Percentiles rank a stretch among this genome's conserved stretches.
These are phyloP conservation scores for Cercospora citrullina DNA, from an alignment of 2,329 filamentous ascomycete species.

Conservation along the genomic window DNA sequence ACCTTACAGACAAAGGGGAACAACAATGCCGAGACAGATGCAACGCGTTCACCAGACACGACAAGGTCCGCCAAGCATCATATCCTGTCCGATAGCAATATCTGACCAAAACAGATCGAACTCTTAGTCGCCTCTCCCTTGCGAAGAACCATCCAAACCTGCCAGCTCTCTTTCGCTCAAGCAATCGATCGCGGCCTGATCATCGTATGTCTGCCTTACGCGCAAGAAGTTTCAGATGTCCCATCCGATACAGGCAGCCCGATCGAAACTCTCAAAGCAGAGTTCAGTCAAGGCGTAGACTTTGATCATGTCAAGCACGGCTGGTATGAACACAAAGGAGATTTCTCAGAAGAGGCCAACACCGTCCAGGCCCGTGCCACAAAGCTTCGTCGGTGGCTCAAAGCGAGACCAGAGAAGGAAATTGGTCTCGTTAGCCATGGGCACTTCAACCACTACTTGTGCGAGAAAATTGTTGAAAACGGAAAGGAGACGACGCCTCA, in stretches of 20 bases:
- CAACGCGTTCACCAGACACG: constrained; percentile 30
- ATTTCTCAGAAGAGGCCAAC: constrained; percentile 30
- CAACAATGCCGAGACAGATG: constrained; percentile 31
- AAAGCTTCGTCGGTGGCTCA: constrained; percentile 33
- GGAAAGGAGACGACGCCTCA: constrained; percentile 36
- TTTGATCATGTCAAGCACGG: constrained; percentile 31
- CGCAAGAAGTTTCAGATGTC: constrained; percentile 33
- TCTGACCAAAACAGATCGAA: constrained; percentile 28
- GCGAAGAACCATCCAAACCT: constrained; percentile 34
- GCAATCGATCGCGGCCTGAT: constrained; percentile 30
- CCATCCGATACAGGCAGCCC: constrained; percentile 33
- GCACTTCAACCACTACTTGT: constrained; percentile 36
- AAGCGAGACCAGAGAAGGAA: constrained; percentile 32
- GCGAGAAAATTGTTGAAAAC: constrained; percentile 33
- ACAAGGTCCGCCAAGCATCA: constrained; percentile 22
- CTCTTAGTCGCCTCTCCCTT: constrained; percentile 36
- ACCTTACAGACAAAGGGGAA: constrained; percentile 32
- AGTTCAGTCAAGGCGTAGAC: constrained; percentile 32
- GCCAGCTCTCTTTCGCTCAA: constrained; percentile 30
- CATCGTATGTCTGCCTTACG: constrained; percentile 33
- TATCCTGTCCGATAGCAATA: not conserved
- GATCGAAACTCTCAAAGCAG: constrained; percentile 22
- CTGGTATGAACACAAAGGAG: constrained; percentile 34
- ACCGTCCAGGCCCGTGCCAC: constrained; percentile 30
- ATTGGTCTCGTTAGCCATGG: constrained; percentile 36